phyloP scores from a whole-genome alignment of 306 rosid genomes.

The Oxytropis ochrocephala region DNA sequence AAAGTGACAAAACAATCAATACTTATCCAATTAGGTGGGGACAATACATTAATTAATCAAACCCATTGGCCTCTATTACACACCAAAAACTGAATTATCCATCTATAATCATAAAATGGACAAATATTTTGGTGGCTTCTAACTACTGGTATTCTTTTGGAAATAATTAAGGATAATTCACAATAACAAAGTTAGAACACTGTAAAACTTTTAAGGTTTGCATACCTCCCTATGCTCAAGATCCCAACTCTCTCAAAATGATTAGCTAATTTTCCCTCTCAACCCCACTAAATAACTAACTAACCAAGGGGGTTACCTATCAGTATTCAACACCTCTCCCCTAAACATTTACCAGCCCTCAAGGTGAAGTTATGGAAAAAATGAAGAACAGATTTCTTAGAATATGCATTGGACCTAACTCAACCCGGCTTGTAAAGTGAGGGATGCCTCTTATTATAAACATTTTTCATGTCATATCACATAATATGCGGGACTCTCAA shows the following conservation, averaged over 20 bases:
- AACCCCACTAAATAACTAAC: background rate
- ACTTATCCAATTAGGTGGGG: slow-evolving; percentile 9
- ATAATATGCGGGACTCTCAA: no score
- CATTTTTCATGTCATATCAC: no score
- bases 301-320: background rate
- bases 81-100: background rate
- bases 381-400: no score
- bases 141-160: background rate
- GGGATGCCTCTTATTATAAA: no score
- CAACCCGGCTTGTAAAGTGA: no score
- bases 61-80: background rate
- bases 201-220: background rate
- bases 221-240: background rate
- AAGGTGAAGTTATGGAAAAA: background rate
- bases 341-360: background rate
- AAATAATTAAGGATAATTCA: background rate
- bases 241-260: background rate
- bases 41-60: background rate
- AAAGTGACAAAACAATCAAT: slow-evolving; percentile 10
- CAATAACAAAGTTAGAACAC: background rate
- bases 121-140: background rate
- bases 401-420: no score
- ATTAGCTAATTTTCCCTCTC: background rate
- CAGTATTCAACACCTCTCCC: background rate
- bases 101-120: background rate